Evolutionary conservation across 2,329 filamentous ascomycete species (phyloP).

Genomic region (Raffaelea ambrosiae): DNA sequence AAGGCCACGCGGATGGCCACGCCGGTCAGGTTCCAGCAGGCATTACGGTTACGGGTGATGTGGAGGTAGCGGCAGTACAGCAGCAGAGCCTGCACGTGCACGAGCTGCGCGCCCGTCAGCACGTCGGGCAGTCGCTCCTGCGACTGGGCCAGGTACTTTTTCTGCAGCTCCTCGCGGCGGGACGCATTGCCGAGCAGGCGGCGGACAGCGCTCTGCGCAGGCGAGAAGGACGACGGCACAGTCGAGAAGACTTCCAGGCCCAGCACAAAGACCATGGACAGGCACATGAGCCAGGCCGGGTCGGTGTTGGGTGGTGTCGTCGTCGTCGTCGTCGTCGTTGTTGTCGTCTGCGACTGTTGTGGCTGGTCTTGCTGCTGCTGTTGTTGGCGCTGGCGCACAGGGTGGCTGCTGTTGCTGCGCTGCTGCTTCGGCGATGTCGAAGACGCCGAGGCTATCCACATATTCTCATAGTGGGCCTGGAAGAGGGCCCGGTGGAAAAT

Average conservation of each 20-base stretch:
- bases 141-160: conserved; percentile 8
- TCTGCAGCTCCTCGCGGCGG: conserved; percentile 5
- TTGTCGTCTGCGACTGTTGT: not conserved
- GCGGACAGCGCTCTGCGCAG: not conserved
- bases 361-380: not conserved
- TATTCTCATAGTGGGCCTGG: conserved; percentile 11
- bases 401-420: not conserved
- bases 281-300: conserved; percentile 14
- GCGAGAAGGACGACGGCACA: conserved; percentile 2
- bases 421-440: not conserved
- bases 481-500: conserved; percentile 13
- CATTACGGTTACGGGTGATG: conserved; percentile 12
- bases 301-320: conserved; percentile 5
- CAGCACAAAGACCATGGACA: conserved; percentile 15
- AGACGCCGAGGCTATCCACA: conserved; percentile 10
- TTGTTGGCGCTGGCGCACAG: not conserved
- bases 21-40: conserved; percentile 15
- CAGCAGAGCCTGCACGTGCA: conserved; percentile 13
- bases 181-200: conserved; percentile 4
- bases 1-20: conserved; percentile 12
- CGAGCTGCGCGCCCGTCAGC: conserved; percentile 10
- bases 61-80: conserved; percentile 14
- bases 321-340: not conserved
- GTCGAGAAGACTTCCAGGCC: conserved; percentile 8
- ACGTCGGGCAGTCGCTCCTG: conserved; percentile 11